Percentiles rank a stretch among this genome's conserved stretches.
Evolutionary conservation across 805 yeast species (phyloP).

Genomic region (Suhomyces kilbournensis): DNA sequence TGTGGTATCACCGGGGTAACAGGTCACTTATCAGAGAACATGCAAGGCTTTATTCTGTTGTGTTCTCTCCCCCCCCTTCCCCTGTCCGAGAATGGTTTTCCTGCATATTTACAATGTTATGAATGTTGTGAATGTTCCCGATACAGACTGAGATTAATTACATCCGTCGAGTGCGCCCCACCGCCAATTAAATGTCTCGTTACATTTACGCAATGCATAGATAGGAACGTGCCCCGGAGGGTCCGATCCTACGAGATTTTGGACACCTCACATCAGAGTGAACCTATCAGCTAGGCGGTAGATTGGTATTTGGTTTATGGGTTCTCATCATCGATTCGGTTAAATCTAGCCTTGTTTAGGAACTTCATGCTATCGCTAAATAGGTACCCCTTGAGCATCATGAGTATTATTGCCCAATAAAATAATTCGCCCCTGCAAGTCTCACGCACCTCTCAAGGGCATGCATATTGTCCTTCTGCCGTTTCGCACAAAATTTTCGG

Average conservation of each 20-base stretch:
- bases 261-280: too few relatives aligned
- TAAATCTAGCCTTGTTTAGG: too few relatives aligned
- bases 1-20: not conserved
- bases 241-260: too few relatives aligned
- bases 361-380: too few relatives aligned
- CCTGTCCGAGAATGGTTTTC: not conserved
- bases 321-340: too few relatives aligned
- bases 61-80: not conserved
- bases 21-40: not conserved
- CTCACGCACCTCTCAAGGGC: not conserved
- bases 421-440: too few relatives aligned
- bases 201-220: not conserved
- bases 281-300: too few relatives aligned
- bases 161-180: not conserved
- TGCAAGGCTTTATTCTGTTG: not conserved
- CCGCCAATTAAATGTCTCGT: not conserved
- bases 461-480: not conserved
- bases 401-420: too few relatives aligned
- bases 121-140: not conserved
- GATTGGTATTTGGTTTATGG: too few relatives aligned
- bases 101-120: not conserved
- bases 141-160: not conserved
- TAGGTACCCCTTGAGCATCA: too few relatives aligned
- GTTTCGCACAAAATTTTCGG: not conserved
- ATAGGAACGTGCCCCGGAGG: too few relatives aligned